Percentiles rank a stretch among this genome's conserved stretches.
These are phyloP conservation scores for Gossypium lobatum DNA, from an alignment of 441 rosid genomes.

Conservation along the genomic window DNA sequence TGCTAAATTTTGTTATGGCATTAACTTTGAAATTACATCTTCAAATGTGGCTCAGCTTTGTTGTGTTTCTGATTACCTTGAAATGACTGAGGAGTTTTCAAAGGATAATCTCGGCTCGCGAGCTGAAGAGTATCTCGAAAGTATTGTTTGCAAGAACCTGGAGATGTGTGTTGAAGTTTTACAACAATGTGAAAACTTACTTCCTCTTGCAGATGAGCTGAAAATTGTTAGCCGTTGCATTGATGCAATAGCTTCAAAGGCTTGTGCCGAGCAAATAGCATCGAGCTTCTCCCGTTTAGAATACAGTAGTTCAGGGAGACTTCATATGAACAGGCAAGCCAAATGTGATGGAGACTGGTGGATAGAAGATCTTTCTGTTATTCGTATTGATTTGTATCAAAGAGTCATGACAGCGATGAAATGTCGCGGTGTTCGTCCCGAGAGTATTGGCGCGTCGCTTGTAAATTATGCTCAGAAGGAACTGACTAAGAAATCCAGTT, in stretches of 20 bases:
- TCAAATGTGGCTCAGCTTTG: constrained; percentile 80
- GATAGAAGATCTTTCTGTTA: constrained; percentile 85
- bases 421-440: constrained; percentile 93
- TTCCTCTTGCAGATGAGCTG: constrained; percentile 91
- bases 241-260: constrained; percentile 87
- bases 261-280: constrained; percentile 93
- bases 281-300: constrained; percentile 92
- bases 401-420: constrained; percentile 88
- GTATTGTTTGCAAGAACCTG: constrained; percentile 79
- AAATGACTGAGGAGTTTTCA: constrained; percentile 85
- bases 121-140: constrained; percentile 83
- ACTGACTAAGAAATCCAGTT: constrained; percentile 67
- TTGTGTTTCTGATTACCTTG: constrained; percentile 86
- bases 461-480: constrained; percentile 84
- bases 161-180: constrained; percentile 85
- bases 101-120: constrained; percentile 81
- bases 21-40: constrained; percentile 87
- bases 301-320: constrained; percentile 97
- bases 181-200: constrained; percentile 79
- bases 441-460: constrained; percentile 88
- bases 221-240: constrained; percentile 71
- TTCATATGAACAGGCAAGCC: constrained; percentile 81
- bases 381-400: constrained; percentile 73
- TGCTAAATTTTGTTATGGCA: constrained; percentile 90
- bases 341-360: constrained; percentile 94